These are phyloP conservation scores for Phragmites australis DNA, from an alignment of 176 grass and related monocot genomes.

Conservation along the genomic window DNA sequence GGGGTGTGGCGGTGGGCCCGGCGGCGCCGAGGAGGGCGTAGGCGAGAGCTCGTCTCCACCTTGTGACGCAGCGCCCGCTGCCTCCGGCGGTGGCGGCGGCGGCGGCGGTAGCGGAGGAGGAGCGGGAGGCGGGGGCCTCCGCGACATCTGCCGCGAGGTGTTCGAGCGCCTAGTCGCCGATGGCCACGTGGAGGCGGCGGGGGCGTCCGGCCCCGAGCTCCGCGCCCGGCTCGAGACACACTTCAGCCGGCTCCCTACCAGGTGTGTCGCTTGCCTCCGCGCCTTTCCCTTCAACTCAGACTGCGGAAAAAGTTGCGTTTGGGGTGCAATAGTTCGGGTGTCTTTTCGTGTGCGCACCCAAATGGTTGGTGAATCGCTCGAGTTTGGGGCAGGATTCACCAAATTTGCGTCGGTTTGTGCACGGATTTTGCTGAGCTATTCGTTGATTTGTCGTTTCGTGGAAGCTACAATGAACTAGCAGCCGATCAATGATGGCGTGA, in stretches of 20 bases:
- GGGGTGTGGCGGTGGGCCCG: slow-evolving; percentile 30
- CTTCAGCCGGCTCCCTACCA: slow-evolving; percentile 52
- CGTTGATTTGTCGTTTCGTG: neutral
- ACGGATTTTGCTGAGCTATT: neutral
- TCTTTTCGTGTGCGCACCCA: neutral
- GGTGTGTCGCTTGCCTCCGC: slow-evolving; percentile 36
- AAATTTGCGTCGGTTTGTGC: neutral
- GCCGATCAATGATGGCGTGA: neutral
- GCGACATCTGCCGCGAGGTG: slow-evolving; percentile 45
- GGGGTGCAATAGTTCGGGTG: neutral
- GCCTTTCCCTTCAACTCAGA: neutral
- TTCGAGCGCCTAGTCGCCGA: slow-evolving; percentile 62
- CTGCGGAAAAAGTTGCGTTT: neutral
- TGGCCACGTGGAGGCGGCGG: slow-evolving; percentile 51
- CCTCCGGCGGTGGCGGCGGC: slow-evolving; percentile 16
- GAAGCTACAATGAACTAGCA: neutral
- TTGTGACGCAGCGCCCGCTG: neutral
- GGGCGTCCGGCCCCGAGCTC: slow-evolving; percentile 34
- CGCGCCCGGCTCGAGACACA: slow-evolving; percentile 52
- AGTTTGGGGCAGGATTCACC: neutral
- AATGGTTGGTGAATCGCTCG: neutral
- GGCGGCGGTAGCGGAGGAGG: neutral
- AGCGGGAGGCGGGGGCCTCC: neutral
- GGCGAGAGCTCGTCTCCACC: slow-evolving; percentile 75
- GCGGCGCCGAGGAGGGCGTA: slow-evolving; percentile 67